Evolutionary conservation across 345 rosid genomes (phyloP).

Genomic region (Syzygium oleosum): DNA sequence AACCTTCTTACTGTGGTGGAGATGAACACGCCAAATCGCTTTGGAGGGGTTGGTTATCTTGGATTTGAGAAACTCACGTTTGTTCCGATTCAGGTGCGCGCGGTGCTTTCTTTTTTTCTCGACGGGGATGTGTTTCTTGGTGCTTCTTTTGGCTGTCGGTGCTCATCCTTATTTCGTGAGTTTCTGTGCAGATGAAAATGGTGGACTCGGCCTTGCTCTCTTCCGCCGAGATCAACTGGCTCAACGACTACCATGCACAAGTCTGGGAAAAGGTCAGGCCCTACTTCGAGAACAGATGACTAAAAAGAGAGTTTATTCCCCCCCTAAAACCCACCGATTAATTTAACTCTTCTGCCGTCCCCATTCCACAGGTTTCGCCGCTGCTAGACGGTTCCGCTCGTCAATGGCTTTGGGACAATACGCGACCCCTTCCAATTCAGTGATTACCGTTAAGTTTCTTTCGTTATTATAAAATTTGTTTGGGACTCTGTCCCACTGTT

Average conservation of each 20-base stretch:
- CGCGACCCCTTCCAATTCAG: conserved; percentile 36
- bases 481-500: not conserved
- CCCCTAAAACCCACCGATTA: not conserved
- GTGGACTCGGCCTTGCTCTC: conserved; percentile 59
- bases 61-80: conserved; percentile 89
- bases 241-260: conserved; percentile 67
- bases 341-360: not conserved
- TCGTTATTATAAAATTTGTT: too few relatives aligned
- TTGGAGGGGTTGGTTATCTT: conserved; percentile 70
- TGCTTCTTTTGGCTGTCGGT: not conserved
- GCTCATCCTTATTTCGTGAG: not conserved
- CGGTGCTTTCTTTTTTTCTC: not conserved
- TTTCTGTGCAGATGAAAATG: conserved; percentile 53
- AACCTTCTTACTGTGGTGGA: conserved; percentile 73
- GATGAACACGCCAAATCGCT: conserved; percentile 64
- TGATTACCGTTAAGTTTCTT: conserved; percentile 8
- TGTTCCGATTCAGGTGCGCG: conserved; percentile 75
- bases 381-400: conserved; percentile 60
- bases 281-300: not conserved
- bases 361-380: conserved; percentile 62
- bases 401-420: conserved; percentile 89
- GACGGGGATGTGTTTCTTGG: not conserved
- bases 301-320: not conserved
- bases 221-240: conserved; percentile 61
- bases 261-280: conserved; percentile 84